These are phyloP conservation scores for Phaeodactylum tricornutum DNA, from an alignment of 108 stramenopile species.

Conservation along the genomic window DNA sequence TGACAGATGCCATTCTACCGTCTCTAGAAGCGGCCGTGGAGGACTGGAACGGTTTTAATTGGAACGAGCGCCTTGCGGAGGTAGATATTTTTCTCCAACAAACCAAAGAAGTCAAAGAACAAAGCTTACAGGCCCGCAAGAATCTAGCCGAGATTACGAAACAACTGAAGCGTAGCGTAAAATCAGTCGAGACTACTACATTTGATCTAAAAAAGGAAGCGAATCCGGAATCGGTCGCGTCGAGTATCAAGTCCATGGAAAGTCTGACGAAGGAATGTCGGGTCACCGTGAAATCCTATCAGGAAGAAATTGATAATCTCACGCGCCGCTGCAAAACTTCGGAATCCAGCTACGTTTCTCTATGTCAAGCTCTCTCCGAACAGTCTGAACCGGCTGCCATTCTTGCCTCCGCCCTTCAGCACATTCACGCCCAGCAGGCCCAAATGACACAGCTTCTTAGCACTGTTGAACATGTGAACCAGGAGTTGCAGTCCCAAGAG, in stretches of 20 bases:
- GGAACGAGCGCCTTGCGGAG: constrained; percentile 26
- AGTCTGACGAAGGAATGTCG: constrained; percentile 41
- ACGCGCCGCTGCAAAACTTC: constrained; percentile 65
- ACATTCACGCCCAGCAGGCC: constrained; percentile 35
- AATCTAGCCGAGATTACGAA: constrained; percentile 68
- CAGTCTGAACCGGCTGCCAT: constrained; percentile 36
- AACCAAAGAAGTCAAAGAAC: constrained; percentile 46
- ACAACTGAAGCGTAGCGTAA: constrained; percentile 61
- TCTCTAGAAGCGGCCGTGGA: too few relatives aligned
- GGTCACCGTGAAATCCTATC: constrained; percentile 67
- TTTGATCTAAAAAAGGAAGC: constrained; percentile 5
- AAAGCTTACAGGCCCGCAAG: constrained; percentile 54
- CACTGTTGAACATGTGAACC: constrained; percentile 49
- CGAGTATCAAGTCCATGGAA: constrained; percentile 37
- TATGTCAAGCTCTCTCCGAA: constrained; percentile 42
- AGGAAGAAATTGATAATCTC: constrained; percentile 79
- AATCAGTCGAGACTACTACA: constrained; percentile 34
- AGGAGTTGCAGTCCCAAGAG: constrained; percentile 24
- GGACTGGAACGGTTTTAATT: constrained; percentile 25
- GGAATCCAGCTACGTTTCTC: constrained; percentile 36
- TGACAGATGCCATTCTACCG: too few relatives aligned
- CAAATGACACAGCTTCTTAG: constrained; percentile 35
- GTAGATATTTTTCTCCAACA: background rate
- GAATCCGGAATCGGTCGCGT: constrained; percentile 18
- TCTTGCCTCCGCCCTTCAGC: constrained; percentile 25